phyloP scores from a whole-genome alignment of 305 asterid genomes.

The Coffea humblotiana region DNA sequence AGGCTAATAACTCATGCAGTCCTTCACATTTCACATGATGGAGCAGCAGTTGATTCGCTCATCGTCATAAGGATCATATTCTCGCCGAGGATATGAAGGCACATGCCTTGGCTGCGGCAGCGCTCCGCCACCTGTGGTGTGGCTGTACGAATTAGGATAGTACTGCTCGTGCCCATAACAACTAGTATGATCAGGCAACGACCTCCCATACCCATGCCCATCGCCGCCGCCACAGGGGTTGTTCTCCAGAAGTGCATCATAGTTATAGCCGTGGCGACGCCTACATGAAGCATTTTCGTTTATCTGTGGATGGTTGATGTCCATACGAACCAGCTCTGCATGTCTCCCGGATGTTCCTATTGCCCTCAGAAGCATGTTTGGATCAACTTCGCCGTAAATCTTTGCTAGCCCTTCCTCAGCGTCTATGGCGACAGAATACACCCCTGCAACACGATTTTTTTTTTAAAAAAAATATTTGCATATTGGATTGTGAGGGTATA shows the following conservation, averaged over 20 bases:
- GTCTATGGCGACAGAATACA: slow-evolving; percentile 44
- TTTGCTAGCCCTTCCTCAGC: slow-evolving; percentile 35
- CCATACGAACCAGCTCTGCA: slow-evolving; percentile 44
- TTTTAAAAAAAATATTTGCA: background rate
- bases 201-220: too few species aligned
- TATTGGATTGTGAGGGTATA: too few species aligned
- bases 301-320: slow-evolving; percentile 42
- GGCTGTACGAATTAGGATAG: background rate
- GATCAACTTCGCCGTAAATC: slow-evolving; percentile 48
- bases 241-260: background rate
- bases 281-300: background rate
- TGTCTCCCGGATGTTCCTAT: slow-evolving; percentile 49
- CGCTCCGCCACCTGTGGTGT: background rate
- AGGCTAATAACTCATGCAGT: background rate
- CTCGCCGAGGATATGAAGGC: slow-evolving; percentile 28
- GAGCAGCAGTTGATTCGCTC: slow-evolving; percentile 28
- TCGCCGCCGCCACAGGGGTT: too few species aligned
- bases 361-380: slow-evolving; percentile 42
- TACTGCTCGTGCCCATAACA: too few species aligned
- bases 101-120: slow-evolving; percentile 27
- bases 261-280: slow-evolving; percentile 9
- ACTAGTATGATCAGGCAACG: too few species aligned
- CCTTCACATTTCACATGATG: slow-evolving; percentile 23
- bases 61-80: slow-evolving; percentile 26
- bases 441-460: slow-evolving; percentile 25